A percentile compares a stretch with the other conserved stretches of the same genome.
Conservation (phyloP, 345 rosid species). For the Carallia pectinifolia region DNA sequence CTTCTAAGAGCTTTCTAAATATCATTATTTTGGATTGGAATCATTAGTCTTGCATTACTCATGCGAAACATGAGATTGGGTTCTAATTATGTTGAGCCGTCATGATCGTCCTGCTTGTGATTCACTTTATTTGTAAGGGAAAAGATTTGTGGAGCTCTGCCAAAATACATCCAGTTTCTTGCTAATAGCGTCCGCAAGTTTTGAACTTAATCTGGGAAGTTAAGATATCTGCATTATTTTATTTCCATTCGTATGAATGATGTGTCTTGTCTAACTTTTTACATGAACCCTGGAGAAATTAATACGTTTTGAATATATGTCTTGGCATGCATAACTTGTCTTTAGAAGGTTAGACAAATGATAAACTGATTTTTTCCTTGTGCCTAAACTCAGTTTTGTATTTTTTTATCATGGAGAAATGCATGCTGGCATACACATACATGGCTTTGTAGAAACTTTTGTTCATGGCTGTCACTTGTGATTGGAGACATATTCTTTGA, state of each 20-base stretch:
- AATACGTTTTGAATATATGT: background rate
- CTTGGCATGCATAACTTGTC: background rate
- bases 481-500: background rate
- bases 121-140: no score
- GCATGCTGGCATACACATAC: background rate
- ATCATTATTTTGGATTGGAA: background rate
- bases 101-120: background rate
- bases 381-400: background rate
- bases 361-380: background rate
- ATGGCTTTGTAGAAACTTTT: no score
- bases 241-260: no score
- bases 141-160: no score
- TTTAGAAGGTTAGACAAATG: background rate
- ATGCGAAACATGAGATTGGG: background rate
- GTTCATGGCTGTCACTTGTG: background rate
- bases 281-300: background rate
- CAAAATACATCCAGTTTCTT: no score
- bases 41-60: background rate
- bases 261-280: background rate
- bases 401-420: slow-evolving; percentile 1
- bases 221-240: no score
- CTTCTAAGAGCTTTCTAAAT: background rate
- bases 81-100: background rate
- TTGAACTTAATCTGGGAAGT: no score
- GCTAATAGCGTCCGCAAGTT: no score